A percentile compares a stretch with the other conserved stretches of the same genome.
phyloP scores from a whole-genome alignment of 495 filamentous ascomycete genomes.

The Penicillium mononematosum region DNA sequence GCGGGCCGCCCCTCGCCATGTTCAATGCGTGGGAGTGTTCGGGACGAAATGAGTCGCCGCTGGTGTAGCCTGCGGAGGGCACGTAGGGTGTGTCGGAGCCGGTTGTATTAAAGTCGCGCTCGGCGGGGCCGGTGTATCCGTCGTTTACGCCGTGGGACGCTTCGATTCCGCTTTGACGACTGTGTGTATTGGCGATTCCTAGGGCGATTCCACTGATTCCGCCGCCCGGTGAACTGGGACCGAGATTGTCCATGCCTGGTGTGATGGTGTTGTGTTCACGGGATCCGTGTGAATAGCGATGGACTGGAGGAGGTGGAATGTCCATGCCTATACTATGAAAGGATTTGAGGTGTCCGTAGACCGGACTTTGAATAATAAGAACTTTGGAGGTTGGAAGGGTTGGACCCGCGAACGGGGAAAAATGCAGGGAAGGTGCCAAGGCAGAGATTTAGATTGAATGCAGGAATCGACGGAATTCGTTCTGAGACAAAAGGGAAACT shows the following conservation, averaged over 20 bases:
- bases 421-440: conserved; percentile 10
- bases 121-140: conserved; percentile 40
- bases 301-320: conserved; percentile 17
- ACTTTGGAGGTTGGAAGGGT: background rate
- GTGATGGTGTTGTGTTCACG: conserved; percentile 57
- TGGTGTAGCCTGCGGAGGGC: conserved; percentile 30
- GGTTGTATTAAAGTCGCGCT: conserved; percentile 44
- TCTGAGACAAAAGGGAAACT: background rate
- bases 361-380: background rate
- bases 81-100: conserved; percentile 49
- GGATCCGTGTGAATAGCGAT: conserved; percentile 13
- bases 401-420: background rate
- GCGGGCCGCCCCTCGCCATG: conserved; percentile 35
- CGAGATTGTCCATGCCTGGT: conserved; percentile 73
- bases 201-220: conserved; percentile 75
- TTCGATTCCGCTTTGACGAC: conserved; percentile 69
- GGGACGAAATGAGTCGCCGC: conserved; percentile 30
- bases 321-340: conserved; percentile 1
- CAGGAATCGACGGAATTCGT: conserved; percentile 14
- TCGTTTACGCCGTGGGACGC: conserved; percentile 54
- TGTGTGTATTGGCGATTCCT: conserved; percentile 69
- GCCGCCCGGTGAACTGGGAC: conserved; percentile 67
- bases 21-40: conserved; percentile 43
- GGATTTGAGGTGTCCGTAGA: background rate
- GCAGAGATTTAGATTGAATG: background rate